Percentiles rank a stretch among this genome's conserved stretches.
phyloP scores from a whole-genome alignment of 306 rosid genomes.

The Fagus sylvatica region DNA sequence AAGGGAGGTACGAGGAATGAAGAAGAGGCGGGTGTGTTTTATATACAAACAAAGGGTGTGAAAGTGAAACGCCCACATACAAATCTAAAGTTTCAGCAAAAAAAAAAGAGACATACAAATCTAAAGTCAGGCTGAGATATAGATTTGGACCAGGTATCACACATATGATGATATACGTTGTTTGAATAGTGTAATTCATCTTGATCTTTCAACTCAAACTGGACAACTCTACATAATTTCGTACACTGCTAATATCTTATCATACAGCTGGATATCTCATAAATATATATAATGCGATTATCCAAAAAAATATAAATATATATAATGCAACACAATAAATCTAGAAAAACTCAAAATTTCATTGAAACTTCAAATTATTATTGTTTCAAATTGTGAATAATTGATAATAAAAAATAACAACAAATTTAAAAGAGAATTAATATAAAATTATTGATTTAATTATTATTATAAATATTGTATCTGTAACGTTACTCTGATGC shows the following conservation, averaged over 20 bases:
- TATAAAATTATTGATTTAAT: too few species aligned
- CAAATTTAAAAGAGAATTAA: too few species aligned
- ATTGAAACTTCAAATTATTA: too few species aligned
- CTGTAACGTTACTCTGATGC: too few species aligned
- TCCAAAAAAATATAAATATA: too few species aligned
- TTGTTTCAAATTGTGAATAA: too few species aligned
- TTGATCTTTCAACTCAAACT: constrained; percentile 22
- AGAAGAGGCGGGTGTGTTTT: not conserved
- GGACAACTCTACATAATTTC: constrained; percentile 27
- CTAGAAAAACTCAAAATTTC: too few species aligned
- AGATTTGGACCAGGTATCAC: constrained; percentile 44
- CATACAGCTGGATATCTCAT: constrained; percentile 55
- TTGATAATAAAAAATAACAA: too few species aligned
- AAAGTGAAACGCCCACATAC: constrained; percentile 31
- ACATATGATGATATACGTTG: not conserved
- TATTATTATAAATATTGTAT: too few species aligned
- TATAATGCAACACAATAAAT: too few species aligned
- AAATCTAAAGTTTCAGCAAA: constrained; percentile 25
- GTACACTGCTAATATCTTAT: constrained; percentile 33
- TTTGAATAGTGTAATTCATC: constrained; percentile 24
- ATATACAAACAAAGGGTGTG: not conserved
- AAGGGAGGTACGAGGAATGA: constrained; percentile 34
- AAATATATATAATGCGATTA: not conserved
- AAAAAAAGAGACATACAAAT: constrained; percentile 34
- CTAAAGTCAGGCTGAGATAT: constrained; percentile 26